Conservation (phyloP, 331 rosid species). For the Dryas integrifolia region DNA sequence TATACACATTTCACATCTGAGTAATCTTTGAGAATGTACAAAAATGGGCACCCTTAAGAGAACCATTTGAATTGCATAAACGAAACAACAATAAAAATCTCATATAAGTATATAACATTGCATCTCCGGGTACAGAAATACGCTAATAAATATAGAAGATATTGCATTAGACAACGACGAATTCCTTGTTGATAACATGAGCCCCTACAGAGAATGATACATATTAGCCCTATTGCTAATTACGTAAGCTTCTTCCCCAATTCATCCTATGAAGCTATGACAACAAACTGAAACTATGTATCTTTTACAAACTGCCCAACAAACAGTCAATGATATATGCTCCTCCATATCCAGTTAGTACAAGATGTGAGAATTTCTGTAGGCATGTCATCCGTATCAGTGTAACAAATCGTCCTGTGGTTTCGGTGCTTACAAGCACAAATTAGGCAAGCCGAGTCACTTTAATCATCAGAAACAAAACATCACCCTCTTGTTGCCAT, state of each 20-base stretch:
- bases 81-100: background rate
- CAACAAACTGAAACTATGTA: background rate
- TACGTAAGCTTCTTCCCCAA: background rate
- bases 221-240: constrained; percentile 13
- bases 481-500: background rate
- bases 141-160: background rate
- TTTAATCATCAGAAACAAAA: background rate
- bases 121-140: background rate
- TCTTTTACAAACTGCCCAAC: background rate
- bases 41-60: background rate
- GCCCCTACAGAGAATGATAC: constrained; percentile 3
- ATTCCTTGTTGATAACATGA: constrained; percentile 12
- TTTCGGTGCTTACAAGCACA: background rate
- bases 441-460: background rate
- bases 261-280: background rate
- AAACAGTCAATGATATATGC: background rate
- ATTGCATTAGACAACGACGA: background rate
- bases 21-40: background rate
- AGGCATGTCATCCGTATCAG: background rate
- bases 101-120: too few species aligned
- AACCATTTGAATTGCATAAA: background rate
- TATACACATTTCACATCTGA: too few species aligned
- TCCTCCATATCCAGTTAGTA: constrained; percentile 2
- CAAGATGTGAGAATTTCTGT: constrained; percentile 4
- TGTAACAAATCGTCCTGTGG: constrained; percentile 1